Base-by-base conservation (phyloP, 2,329 filamentous ascomycete genomes). In the Alternaria conjuncta region DNA sequence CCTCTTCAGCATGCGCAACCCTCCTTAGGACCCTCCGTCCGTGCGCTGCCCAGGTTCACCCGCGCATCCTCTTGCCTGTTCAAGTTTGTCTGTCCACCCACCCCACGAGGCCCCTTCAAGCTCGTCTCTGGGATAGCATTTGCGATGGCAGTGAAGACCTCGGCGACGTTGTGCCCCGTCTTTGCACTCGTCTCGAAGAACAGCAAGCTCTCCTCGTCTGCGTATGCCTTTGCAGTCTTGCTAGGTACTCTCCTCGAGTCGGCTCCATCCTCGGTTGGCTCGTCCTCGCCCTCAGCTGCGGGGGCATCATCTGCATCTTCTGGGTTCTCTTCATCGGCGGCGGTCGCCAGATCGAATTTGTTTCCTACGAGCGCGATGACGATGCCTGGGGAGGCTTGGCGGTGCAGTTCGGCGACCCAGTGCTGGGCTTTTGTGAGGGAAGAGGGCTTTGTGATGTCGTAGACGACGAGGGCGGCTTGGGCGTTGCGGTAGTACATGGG, bases 401-500 rank as follows among this genome's bases (percentile, higher is more conserved):
- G 90, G 84, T 98, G 95, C 61, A 99, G 88, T 83, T 99, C 95
- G 60, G 95, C 95, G 60, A 99, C 94, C 95, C 95, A 99, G 86
- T 98, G 95, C 84, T 97, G 97, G 57, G 96, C 96, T 85, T 99
- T 98, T 82, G 93, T 89, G 72, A 99, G 90, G 51, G 94, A 97
- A 54, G 93, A 96, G 46, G 94, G 92, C 82, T 98, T 98, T 67
- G 96, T 99, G 75, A 99, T 90, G 80, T 99, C 95, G 88, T 98
- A 99, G 79, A 98, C 95, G 66, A 99, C 95, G 71, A 99, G 92
- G 13, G 96, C 96, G 68, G 94, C 94, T 84, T 98, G 95, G 55
- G 96, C 96, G 80, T 99, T 98, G 82, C 95, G 94, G 86, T 98
- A 98, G 87, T 99, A 99, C 96, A 98, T 98, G 75, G 95, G 96